Conservation (phyloP, 345 rosid genomes). For the Nasturtium officinale region DNA sequence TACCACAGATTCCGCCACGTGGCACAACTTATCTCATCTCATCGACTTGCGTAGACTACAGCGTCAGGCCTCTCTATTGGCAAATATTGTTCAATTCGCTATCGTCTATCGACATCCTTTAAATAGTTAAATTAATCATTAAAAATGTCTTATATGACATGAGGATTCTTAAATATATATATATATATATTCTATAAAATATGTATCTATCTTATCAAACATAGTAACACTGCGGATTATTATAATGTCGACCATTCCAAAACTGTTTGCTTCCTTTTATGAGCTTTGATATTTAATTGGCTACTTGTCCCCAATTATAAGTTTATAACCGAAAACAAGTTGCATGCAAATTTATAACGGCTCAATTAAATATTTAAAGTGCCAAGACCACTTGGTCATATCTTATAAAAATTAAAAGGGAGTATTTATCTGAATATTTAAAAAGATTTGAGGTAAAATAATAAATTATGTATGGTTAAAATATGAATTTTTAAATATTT, state of each 20-base stretch:
- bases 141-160: too few species aligned
- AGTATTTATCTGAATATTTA: too few species aligned
- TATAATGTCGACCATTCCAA: constrained; percentile 9
- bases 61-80: neutral
- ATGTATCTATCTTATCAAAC: too few species aligned
- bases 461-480: too few species aligned
- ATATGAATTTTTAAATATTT: too few species aligned
- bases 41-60: neutral
- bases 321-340: constrained; percentile 27
- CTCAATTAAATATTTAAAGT: constrained; percentile 29
- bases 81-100: neutral
- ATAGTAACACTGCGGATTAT: too few species aligned
- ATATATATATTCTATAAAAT: too few species aligned
- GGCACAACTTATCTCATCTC: constrained; percentile 35
- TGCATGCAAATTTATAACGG: constrained; percentile 17
- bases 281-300: constrained; percentile 12
- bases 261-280: neutral
- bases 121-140: neutral
- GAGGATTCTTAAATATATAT: too few species aligned
- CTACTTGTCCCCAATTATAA: constrained; percentile 10
- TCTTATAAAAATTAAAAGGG: too few species aligned
- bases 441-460: too few species aligned
- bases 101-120: neutral
- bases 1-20: constrained; percentile 33
- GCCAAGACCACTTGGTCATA: constrained; percentile 18